Evolutionary conservation across 768 basidiomycete genomes (phyloP), one percentile per base, ranked within the genome.

Genomic region (Suillus discolor): DNA sequence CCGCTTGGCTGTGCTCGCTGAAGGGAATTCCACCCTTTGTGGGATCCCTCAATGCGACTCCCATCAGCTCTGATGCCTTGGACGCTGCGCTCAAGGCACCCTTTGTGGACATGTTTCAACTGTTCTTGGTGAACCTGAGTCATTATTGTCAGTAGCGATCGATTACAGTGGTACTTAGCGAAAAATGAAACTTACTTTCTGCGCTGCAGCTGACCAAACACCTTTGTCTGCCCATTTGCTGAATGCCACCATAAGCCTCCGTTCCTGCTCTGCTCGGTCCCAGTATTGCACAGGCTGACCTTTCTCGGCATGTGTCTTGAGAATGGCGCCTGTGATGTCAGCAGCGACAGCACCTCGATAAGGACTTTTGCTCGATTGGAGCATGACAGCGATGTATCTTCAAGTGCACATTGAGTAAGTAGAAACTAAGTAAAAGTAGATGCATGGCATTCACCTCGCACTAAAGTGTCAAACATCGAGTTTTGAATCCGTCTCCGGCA

Each of bases 11-110:
- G 60, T 1, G 69, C 57, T 0, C 68, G 60, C 59, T 70, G 67
- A 0, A 77, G 34, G 2, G 61, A 36, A 44, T 77, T 77, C 75
- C 73, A 77, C 0, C 66, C 71, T 47, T 76, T 77, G 62, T 76
- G 75, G 2, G 64, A 70, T 0, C 72, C 74, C 34, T 78, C 72
- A 13, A 78, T 76, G 1, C 67, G 70, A 18, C 74, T 76, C 0
- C 77, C 72, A 53, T 78, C 72, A 0, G 72, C 64, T 0, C 39
- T 44, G 6, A 76, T 65, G 47, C 73, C 77, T 23, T 72, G 54
- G 1, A 65, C 63, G 1, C 57, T n/a, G 1, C 73, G 65, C 0
- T 68, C 54, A 0, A 78, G 67, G 36, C 77, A 78, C 3, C 76
- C 76, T 39, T 73, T 75, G 5, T 16, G 8, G 5, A 77, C 70